Conservation (phyloP, 2,329 filamentous ascomycete species). For the Exophiala oligosperma region DNA sequence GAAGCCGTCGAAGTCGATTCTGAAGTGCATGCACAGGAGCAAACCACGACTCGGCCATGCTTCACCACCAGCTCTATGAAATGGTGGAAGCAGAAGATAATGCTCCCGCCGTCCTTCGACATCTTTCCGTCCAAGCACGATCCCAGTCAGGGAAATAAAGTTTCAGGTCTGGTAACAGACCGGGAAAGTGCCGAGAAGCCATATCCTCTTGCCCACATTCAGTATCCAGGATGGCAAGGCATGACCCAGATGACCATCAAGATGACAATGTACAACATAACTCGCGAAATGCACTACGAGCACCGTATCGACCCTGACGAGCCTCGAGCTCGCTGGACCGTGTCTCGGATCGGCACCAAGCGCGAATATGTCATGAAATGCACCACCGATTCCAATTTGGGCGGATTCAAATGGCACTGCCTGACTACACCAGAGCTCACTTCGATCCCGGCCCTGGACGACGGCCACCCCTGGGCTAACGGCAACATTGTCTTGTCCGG, state of each 20-base stretch:
- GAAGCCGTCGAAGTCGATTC: conserved; percentile 13
- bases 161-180: background rate
- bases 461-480: conserved; percentile 9
- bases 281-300: conserved; percentile 15
- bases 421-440: background rate
- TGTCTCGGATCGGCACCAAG: conserved; percentile 5
- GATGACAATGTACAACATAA: conserved; percentile 19
- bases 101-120: conserved; percentile 18
- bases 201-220: conserved; percentile 17
- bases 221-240: conserved; percentile 19
- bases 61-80: conserved; percentile 19
- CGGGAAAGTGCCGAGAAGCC: background rate
- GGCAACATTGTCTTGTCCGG: conserved; percentile 18
- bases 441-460: conserved; percentile 10
- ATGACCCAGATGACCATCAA: conserved; percentile 9
- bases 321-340: conserved; percentile 2
- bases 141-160: background rate
- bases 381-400: background rate
- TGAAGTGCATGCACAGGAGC: background rate
- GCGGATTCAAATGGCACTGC: conserved; percentile 11
- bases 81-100: conserved; percentile 19
- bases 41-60: background rate
- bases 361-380: conserved; percentile 14
- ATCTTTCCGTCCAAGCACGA: conserved; percentile 5
- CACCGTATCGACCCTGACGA: background rate